Percentiles rank a stretch among this genome's conserved stretches.
phyloP scores from a whole-genome alignment of 306 rosid genomes.

The Gynostemma pentaphyllum region DNA sequence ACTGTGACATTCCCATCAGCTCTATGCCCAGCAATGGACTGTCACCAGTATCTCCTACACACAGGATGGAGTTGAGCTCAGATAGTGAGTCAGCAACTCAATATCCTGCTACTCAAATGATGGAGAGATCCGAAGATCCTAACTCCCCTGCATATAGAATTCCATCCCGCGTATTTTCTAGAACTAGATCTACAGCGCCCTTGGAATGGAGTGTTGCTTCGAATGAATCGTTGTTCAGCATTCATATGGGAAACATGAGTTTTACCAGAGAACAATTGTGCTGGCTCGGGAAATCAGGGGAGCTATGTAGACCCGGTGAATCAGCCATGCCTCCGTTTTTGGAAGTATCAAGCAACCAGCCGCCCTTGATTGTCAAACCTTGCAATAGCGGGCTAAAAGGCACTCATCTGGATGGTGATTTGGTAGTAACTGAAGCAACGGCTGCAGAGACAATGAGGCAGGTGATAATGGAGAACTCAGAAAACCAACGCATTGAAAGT shows the following conservation, averaged over 20 bases:
- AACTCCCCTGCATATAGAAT: conserved; percentile 31
- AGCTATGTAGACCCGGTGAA: conserved; percentile 33
- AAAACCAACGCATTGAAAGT: neutral
- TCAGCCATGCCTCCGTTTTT: conserved; percentile 4
- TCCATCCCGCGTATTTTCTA: conserved; percentile 63
- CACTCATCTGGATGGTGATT: conserved; percentile 10
- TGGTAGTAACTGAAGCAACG: conserved; percentile 31
- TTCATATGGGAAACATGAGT: conserved; percentile 75
- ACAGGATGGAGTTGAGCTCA: conserved; percentile 7
- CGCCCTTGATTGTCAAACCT: conserved; percentile 19
- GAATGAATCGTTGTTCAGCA: conserved; percentile 80
- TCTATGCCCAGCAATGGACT: conserved; percentile 18
- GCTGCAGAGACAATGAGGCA: conserved; percentile 74
- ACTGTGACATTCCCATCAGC: conserved; percentile 21
- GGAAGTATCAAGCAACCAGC: conserved; percentile 21
- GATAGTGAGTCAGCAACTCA: conserved; percentile 24
- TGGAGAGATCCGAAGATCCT: conserved; percentile 45
- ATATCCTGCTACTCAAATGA: conserved; percentile 49
- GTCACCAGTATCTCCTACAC: neutral
- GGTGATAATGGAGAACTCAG: conserved; percentile 49
- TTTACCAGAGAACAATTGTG: conserved; percentile 45
- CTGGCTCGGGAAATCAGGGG: conserved; percentile 37
- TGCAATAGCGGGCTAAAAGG: conserved; percentile 20
- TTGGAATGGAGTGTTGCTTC: conserved; percentile 79
- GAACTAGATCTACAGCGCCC: conserved; percentile 35